These are phyloP conservation scores for Avena atlantica DNA, from an alignment of 176 grass and related monocot genomes.

Conservation along the genomic window DNA sequence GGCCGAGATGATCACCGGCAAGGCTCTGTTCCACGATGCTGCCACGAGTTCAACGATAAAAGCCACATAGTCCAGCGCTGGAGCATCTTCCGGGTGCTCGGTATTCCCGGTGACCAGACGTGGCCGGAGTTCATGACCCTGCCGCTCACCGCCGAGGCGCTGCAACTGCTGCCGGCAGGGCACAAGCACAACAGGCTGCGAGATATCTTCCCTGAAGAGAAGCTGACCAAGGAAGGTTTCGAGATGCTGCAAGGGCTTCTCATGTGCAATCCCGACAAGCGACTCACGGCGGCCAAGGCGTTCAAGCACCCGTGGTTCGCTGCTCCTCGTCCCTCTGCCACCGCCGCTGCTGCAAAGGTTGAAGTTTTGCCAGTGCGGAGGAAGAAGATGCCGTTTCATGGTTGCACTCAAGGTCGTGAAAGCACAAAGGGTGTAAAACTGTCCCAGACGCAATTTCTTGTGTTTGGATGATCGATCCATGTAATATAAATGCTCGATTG, in stretches of 20 bases:
- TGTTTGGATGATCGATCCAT: background rate
- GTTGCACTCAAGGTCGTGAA: background rate
- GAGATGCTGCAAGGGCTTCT: conserved; percentile 1
- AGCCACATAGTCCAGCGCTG: background rate
- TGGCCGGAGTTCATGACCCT: background rate
- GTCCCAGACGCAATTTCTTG: background rate
- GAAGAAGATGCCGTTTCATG: background rate
- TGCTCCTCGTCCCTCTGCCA: background rate
- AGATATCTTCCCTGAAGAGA: conserved; percentile 13
- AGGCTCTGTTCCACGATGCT: background rate
- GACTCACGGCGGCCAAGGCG: conserved; percentile 1
- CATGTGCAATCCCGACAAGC: background rate
- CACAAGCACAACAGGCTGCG: background rate
- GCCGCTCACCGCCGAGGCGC: background rate
- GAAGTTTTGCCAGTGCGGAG: background rate
- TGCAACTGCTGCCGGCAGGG: background rate
- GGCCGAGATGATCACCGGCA: conserved; percentile 18
- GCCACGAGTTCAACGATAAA: no score
- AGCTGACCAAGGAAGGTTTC: background rate
- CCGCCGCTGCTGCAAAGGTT: background rate
- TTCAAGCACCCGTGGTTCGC: conserved; percentile 16
- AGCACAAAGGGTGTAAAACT: background rate
- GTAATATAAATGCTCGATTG: background rate
- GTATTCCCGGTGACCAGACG: background rate
- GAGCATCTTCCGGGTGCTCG: background rate